Evolutionary conservation across 2,329 filamentous ascomycete genomes (phyloP), one percentile per base, ranked within the genome.

Genomic region (Calonectria fujianensis): DNA sequence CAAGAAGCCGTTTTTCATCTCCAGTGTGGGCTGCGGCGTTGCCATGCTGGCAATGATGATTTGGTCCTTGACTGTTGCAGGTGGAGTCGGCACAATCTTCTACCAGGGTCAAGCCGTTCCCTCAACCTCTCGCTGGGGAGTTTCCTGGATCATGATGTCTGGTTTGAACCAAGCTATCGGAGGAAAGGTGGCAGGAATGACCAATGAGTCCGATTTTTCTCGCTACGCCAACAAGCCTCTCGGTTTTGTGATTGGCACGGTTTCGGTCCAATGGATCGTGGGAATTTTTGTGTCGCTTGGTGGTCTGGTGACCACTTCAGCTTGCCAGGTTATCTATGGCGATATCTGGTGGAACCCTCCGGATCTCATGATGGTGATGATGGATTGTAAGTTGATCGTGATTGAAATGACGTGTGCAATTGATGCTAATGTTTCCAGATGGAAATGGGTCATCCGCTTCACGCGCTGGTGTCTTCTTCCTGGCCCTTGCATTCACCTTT

Each of bases 31-130:
- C 78, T 88, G 86, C 70, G 85, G 85, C 18, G 20, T 87, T 5
- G 87, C 85, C 18, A 89, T 89, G 88, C 63, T 89, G 11, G 80
- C 81, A 66, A 89, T 90, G 82, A 87, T 87, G 75, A 84, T 89
- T 52, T 89, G 88, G 88, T 84, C 87, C 1, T 79, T 89, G 6
- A 78, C 84, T 4, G 84, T 84, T 1, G 87, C 87, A 1, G 83
- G 83, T 59, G 88, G 87, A 2, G 86, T 87, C 7, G 88, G 88
- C 35, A 77, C 87, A 4, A 82, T 90, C 3, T 86, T 88, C 79
- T 82, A 80, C 37, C 75, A 82, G 4, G 80, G 80, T 18, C 69
- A 78, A 1, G 65, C 72, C 3, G 74, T 79, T 3, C 69, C 78
- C 6, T 66, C 73, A 2, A 78, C 78, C 0, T 75, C 78, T 16